Base-by-base conservation (phyloP, 192 early-diverging fungal species). In the Funneliformis geosporum region DNA sequence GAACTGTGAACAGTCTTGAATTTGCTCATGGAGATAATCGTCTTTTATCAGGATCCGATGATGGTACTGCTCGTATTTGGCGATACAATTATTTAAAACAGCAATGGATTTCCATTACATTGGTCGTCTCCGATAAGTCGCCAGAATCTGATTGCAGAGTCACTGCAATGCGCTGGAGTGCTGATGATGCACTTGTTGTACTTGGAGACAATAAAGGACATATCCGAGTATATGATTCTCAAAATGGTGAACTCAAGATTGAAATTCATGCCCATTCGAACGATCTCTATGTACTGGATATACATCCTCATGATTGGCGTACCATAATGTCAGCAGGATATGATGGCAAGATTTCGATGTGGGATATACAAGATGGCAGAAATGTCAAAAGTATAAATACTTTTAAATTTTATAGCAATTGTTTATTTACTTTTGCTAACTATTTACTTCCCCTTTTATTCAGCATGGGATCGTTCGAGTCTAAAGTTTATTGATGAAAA, bases 41-140 rank as follows among this genome's bases (percentile, higher is more conserved):
- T 81, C 80, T 97, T 1, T 73, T 93, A 21, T 90, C 92, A 33
- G 95, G 93, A 8, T 92, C 90, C 12, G 86, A 87, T 16, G 95
- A 97, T 80, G 95, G 96, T 14, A 94, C 91, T 10, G 91, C 90
- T 2, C 90, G 87, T 68, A 88, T 96, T 5, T 96, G 93, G 92
- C 85, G 83, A 27, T 91, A 88, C 65, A 81, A 88, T 61, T 83
- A 82, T 40, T 77, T 75, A 1, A 86, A 80, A 38, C 80, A 85
- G 18, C 80, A 83, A 75, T 96, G 93, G 94, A 84, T 80, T 0
- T 88, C 89, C 16, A 46, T 50, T 14, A 25, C 25, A 12, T 50
- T 73, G 4, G 11, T 65, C 0, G 60, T 73, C 1, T 9, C 79
- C 14, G 75, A 62, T 9, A 79, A 81, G 0, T 16, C 27, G 0